phyloP scores from a whole-genome alignment of 352 stramenopile species.

The Phytopythium chamaehyphon region DNA sequence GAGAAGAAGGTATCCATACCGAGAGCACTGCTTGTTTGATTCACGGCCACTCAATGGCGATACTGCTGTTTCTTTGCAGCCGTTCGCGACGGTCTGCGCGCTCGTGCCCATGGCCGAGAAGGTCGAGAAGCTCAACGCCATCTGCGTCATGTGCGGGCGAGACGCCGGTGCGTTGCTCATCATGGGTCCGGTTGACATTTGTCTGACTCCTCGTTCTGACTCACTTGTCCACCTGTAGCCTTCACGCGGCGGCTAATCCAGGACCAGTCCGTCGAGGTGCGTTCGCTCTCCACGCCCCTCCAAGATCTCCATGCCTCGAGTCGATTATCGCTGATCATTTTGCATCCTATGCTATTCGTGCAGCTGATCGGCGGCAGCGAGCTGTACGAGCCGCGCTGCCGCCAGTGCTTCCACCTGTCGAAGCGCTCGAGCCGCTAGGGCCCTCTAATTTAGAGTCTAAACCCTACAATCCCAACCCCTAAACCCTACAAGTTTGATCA shows the following conservation, averaged over 20 bases:
- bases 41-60: too few species aligned
- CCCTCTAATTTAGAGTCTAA: too few species aligned
- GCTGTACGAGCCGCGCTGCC: slow-evolving; percentile 76
- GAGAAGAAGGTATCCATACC: slow-evolving; percentile 60
- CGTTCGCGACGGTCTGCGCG: slow-evolving; percentile 68
- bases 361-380: slow-evolving; percentile 78
- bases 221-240: slow-evolving; percentile 25
- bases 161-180: slow-evolving; percentile 43
- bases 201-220: too few species aligned
- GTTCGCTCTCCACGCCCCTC: not conserved
- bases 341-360: not conserved
- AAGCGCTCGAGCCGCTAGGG: slow-evolving; percentile 2
- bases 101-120: slow-evolving; percentile 71
- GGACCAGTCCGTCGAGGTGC: slow-evolving; percentile 67
- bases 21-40: not conserved
- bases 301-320: not conserved
- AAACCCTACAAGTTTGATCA: not conserved
- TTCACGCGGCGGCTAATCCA: slow-evolving; percentile 74
- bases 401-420: slow-evolving; percentile 56
- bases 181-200: slow-evolving; percentile 3
- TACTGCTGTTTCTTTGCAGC: slow-evolving; percentile 21
- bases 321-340: not conserved
- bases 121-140: slow-evolving; percentile 82
- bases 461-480: too few species aligned
- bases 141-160: slow-evolving; percentile 73